Evolutionary conservation across 345 rosid genomes (phyloP).

Genomic region (Mallotus nudiflorus): DNA sequence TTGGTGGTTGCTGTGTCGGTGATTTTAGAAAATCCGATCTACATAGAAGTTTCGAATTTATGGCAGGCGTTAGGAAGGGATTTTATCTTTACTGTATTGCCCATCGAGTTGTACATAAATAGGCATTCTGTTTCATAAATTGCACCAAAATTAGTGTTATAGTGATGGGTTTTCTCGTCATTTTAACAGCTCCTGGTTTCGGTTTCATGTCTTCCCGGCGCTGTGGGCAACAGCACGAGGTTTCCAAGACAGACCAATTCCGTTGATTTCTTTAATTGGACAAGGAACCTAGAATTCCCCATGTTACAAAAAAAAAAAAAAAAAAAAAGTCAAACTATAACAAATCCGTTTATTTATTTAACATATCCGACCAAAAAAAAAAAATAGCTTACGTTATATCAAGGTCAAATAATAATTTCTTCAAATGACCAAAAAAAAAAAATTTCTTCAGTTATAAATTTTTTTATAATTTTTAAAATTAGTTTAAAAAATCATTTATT

Average conservation of each 20-base stretch:
- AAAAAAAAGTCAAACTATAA: too few relatives aligned
- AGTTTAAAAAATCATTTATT: too few relatives aligned
- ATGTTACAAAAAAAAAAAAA: too few relatives aligned
- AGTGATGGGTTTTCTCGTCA: constrained; percentile 7
- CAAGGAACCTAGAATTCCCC: too few relatives aligned
- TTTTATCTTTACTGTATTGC: not conserved
- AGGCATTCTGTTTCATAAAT: not conserved
- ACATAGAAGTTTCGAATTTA: not conserved
- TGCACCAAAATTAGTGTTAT: too few relatives aligned
- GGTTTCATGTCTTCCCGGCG: not conserved
- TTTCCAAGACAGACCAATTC: not conserved
- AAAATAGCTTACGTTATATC: too few relatives aligned
- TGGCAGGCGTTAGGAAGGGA: not conserved
- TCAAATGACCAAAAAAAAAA: too few relatives aligned
- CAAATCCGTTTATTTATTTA: too few relatives aligned
- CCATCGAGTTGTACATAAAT: not conserved
- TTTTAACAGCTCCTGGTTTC: not conserved
- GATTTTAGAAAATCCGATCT: not conserved
- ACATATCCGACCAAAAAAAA: too few relatives aligned
- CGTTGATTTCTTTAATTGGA: not conserved
- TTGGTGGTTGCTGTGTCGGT: not conserved
- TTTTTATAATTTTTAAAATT: too few relatives aligned
- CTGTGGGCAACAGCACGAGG: constrained; percentile 26
- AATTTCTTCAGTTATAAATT: too few relatives aligned
- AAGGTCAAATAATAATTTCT: too few relatives aligned